Conservation (phyloP, 345 rosid genomes). For the Populus euphratica region DNA sequence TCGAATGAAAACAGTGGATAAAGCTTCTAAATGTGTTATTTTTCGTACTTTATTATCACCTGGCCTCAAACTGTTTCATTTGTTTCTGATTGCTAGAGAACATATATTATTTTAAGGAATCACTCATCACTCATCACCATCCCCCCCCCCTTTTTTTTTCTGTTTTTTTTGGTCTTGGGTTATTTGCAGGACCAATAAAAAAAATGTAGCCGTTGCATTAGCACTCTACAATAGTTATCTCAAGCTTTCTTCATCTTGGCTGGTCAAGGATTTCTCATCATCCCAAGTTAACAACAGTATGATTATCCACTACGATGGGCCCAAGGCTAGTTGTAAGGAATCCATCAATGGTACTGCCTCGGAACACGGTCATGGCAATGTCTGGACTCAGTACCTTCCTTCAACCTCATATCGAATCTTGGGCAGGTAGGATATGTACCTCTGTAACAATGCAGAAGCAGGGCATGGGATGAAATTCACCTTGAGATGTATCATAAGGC, state of each 20-base stretch:
- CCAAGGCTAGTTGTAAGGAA: not conserved
- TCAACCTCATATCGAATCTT: slow-evolving; percentile 27
- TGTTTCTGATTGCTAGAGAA: not conserved
- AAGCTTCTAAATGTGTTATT: not conserved
- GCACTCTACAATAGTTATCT: slow-evolving; percentile 30
- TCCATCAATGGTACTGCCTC: slow-evolving; percentile 6
- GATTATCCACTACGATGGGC: slow-evolving; percentile 10
- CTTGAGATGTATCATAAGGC: not conserved
- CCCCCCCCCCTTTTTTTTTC: not conserved
- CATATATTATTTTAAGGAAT: not conserved
- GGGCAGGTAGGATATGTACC: slow-evolving; percentile 11
- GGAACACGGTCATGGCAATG: slow-evolving; percentile 13
- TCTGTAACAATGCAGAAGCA: not conserved
- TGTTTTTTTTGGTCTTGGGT: not conserved
- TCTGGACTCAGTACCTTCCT: slow-evolving; percentile 38
- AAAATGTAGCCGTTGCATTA: slow-evolving; percentile 29
- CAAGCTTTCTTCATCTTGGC: slow-evolving; percentile 39
- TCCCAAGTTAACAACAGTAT: not conserved
- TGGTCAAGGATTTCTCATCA: slow-evolving; percentile 16
- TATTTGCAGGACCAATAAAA: slow-evolving; percentile 17
- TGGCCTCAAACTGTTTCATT: not conserved
- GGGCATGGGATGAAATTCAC: not conserved
- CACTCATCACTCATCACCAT: not conserved
- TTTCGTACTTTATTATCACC: not conserved
- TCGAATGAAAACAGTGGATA: too few species aligned